Percentiles rank a stretch among this genome's conserved stretches.
These are phyloP conservation scores for Hypoxylon lenormandii DNA, from an alignment of 495 filamentous ascomycete species.

Conservation along the genomic window DNA sequence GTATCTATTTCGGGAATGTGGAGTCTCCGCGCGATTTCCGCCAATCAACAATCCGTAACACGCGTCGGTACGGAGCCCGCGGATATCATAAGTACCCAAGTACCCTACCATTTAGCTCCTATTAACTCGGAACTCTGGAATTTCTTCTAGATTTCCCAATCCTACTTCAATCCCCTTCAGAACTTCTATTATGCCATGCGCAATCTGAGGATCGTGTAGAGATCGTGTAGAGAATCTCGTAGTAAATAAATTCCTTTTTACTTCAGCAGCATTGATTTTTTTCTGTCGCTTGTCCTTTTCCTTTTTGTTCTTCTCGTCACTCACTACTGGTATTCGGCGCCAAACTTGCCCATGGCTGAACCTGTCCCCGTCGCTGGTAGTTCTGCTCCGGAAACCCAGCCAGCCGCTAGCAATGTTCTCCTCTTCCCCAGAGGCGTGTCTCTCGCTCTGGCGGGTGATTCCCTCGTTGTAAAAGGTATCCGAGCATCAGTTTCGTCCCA, in stretches of 20 bases:
- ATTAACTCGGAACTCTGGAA: background rate
- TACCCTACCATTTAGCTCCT: too few species aligned
- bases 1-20: background rate
- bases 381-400: conserved; percentile 1
- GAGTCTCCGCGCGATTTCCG: background rate
- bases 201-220: too few species aligned
- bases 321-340: conserved; percentile 17
- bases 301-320: conserved; percentile 14
- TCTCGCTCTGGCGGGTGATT: conserved; percentile 25
- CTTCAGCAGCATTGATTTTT: conserved; percentile 1
- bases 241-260: too few species aligned
- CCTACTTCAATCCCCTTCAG: too few species aligned
- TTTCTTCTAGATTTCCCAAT: too few species aligned
- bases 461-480: conserved; percentile 44
- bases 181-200: too few species aligned
- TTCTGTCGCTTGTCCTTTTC: conserved; percentile 15
- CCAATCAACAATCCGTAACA: conserved; percentile 12
- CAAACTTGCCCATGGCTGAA: conserved; percentile 27
- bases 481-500: background rate
- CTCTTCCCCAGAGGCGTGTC: conserved; percentile 32
- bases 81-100: background rate
- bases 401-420: conserved; percentile 21
- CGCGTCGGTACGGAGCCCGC: conserved; percentile 14
- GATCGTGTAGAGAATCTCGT: too few species aligned
- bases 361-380: background rate